phyloP scores from a whole-genome alignment of 495 filamentous ascomycete genomes.

The Lasiosphaeria ovina region DNA sequence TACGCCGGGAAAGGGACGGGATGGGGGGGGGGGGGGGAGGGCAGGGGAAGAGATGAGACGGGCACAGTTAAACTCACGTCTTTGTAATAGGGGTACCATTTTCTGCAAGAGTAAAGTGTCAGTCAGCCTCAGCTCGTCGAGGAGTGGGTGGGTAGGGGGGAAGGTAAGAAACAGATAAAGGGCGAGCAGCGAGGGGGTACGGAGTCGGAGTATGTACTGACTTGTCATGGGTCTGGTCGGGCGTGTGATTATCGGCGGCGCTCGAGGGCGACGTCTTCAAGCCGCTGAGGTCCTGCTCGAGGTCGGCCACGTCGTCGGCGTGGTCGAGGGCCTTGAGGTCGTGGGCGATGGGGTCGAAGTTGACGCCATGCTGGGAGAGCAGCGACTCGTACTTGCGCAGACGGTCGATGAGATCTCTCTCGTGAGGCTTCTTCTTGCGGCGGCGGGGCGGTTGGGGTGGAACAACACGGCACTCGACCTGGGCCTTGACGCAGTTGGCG shows the following conservation, averaged over 20 bases:
- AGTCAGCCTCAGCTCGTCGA: slow-evolving; percentile 1
- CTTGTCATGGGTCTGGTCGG: slow-evolving; percentile 29
- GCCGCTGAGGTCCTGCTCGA: slow-evolving; percentile 46
- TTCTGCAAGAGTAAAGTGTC: slow-evolving; percentile 17
- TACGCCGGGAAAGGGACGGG: too few relatives aligned
- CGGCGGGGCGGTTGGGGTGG: slow-evolving; percentile 57
- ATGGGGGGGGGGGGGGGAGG: neutral
- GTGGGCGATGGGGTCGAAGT: slow-evolving; percentile 43
- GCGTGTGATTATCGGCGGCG: slow-evolving; percentile 31
- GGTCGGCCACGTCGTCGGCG: slow-evolving; percentile 48
- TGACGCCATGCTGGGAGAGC: slow-evolving; percentile 51
- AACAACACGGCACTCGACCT: slow-evolving; percentile 59
- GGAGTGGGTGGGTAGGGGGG: too few relatives aligned
- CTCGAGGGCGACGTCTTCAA: slow-evolving; percentile 39
- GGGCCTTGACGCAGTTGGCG: slow-evolving; percentile 62
- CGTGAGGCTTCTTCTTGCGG: slow-evolving; percentile 55
- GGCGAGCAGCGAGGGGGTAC: neutral
- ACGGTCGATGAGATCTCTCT: slow-evolving; percentile 50
- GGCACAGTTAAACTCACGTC: slow-evolving; percentile 33
- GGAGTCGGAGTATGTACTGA: slow-evolving; percentile 16
- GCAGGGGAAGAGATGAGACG: too few relatives aligned
- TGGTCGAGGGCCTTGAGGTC: slow-evolving; percentile 43
- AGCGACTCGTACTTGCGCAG: slow-evolving; percentile 55
- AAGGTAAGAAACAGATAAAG: neutral
- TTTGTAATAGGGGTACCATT: slow-evolving; percentile 43